Conservation (phyloP, 2,329 filamentous ascomycete species). For the Fusarium sp. region DNA sequence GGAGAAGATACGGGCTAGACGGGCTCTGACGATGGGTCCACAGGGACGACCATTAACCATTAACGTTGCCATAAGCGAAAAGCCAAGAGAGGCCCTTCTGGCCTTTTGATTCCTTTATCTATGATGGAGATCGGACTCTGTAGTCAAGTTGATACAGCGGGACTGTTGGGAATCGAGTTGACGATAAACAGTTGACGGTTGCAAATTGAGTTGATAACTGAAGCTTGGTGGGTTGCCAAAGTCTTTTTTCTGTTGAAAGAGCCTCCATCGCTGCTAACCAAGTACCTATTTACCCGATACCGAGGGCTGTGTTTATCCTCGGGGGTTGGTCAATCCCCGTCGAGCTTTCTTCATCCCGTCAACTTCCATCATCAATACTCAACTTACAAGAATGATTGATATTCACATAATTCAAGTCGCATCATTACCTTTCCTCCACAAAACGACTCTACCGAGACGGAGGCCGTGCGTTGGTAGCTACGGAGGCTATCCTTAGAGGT, state of each 20-base stretch:
- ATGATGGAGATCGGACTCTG: neutral
- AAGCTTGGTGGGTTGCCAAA: neutral
- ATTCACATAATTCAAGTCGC: too few relatives aligned
- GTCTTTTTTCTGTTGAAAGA: neutral
- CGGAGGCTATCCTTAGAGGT: slow-evolving; percentile 10
- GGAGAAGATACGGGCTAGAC: slow-evolving; percentile 38
- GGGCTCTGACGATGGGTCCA: slow-evolving; percentile 33
- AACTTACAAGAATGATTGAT: too few relatives aligned
- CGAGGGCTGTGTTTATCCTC: neutral
- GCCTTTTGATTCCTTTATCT: neutral
- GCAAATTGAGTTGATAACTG: neutral
- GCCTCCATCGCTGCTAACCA: neutral
- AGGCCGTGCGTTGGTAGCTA: slow-evolving; percentile 44
- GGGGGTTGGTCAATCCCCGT: too few relatives aligned
- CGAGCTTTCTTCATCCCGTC: neutral
- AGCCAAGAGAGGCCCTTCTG: slow-evolving; percentile 13
- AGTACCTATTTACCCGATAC: neutral
- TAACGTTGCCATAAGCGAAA: neutral
- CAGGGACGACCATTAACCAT: slow-evolving; percentile 16
- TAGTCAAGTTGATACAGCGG: neutral
- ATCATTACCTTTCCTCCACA: slow-evolving; percentile 8
- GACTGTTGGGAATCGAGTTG: neutral
- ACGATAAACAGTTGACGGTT: neutral
- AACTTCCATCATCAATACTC: neutral
- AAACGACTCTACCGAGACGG: slow-evolving; percentile 35